A percentile compares a stretch with the other conserved stretches of the same genome.
Conservation (phyloP, 129 eudicot species). For the Flaveria sonorensis region DNA sequence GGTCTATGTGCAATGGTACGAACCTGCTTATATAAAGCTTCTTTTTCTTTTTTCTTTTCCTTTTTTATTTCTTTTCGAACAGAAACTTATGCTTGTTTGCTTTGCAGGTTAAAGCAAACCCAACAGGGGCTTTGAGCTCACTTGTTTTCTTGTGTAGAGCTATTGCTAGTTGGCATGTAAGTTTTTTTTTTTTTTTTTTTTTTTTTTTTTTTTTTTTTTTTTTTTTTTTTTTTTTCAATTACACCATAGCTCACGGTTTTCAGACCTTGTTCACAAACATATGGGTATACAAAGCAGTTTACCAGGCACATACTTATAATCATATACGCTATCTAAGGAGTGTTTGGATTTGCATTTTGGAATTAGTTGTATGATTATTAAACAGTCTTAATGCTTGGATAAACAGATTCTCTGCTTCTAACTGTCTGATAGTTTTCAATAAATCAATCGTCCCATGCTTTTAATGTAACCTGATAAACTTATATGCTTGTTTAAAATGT, state of each 20-base stretch:
- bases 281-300: neutral
- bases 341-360: neutral
- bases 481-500: neutral
- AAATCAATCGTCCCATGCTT: neutral
- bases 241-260: neutral
- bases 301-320: neutral
- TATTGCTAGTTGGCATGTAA: constrained; percentile 96
- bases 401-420: neutral
- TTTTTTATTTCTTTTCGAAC: neutral
- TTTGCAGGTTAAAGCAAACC: constrained; percentile 87
- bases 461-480: no score
- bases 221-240: neutral
- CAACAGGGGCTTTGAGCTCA: constrained; percentile 83
- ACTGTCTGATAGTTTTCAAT: neutral
- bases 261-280: neutral
- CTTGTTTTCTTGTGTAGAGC: constrained; percentile 90
- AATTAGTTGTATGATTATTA: no score
- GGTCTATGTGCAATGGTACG: constrained; percentile 93
- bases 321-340: neutral
- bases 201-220: no score
- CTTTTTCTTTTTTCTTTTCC: no score
- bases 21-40: neutral
- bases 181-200: no score
- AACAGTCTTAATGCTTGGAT: neutral
- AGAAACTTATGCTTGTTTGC: constrained; percentile 11